These are phyloP conservation scores for Symmetrospora coprosmae DNA, from an alignment of 768 basidiomycete genomes.

Conservation along the genomic window DNA sequence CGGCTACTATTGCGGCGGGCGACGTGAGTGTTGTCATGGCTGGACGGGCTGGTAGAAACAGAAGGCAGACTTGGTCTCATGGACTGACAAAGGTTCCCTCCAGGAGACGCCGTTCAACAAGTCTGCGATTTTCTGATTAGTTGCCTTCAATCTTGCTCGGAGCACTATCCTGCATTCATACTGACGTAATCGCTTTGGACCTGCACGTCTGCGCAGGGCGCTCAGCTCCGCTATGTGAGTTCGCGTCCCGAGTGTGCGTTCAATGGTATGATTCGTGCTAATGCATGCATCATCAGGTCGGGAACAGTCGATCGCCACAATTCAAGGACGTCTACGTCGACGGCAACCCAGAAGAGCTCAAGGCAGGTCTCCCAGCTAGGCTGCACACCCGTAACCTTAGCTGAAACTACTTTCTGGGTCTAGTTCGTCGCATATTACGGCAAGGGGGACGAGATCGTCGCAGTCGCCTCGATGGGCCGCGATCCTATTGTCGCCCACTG, in stretches of 20 bases:
- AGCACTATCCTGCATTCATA: too few relatives aligned
- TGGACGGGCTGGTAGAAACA: too few relatives aligned
- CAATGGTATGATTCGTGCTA: too few relatives aligned
- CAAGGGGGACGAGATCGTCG: constrained; percentile 34
- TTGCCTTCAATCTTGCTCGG: background rate
- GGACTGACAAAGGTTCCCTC: too few relatives aligned
- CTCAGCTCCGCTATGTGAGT: constrained; percentile 64
- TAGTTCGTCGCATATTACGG: constrained; percentile 72
- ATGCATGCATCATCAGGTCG: constrained; percentile 40
- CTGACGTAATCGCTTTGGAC: constrained; percentile 41
- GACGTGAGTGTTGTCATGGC: too few relatives aligned
- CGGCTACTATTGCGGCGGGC: constrained; percentile 13
- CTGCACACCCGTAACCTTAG: background rate
- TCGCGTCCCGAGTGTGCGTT: background rate
- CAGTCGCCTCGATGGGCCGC: constrained; percentile 25
- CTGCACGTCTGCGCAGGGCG: constrained; percentile 86
- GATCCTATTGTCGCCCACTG: constrained; percentile 54
- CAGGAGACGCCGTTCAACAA: constrained; percentile 51
- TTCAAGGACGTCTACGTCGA: constrained; percentile 67
- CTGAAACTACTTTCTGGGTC: background rate
- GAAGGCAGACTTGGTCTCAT: too few relatives aligned
- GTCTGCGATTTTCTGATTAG: constrained; percentile 24
- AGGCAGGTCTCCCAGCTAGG: constrained; percentile 47
- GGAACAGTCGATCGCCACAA: constrained; percentile 45
- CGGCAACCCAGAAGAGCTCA: constrained; percentile 60